These are phyloP conservation scores for Luvunga scandens DNA, from an alignment of 345 rosid species.

Conservation along the genomic window DNA sequence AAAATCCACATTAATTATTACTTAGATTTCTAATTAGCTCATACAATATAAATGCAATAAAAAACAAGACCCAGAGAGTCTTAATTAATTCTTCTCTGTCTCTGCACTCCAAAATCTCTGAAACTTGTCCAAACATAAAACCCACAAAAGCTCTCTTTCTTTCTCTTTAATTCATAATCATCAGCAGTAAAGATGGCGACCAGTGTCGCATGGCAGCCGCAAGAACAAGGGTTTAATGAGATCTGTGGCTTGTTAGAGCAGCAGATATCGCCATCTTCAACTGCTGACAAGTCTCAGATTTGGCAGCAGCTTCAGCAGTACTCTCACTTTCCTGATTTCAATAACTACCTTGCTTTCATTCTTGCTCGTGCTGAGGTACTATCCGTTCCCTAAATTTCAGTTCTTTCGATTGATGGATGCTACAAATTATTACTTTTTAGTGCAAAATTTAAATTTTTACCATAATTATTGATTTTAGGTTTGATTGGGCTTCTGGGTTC, in stretches of 20 bases:
- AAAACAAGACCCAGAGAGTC: background rate
- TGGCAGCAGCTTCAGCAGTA: slow-evolving; percentile 92
- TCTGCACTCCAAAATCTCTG: slow-evolving; percentile 16
- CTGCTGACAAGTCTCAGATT: slow-evolving; percentile 86
- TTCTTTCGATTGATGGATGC: background rate
- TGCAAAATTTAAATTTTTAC: background rate
- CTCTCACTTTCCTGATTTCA: slow-evolving; percentile 93
- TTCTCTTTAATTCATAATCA: background rate
- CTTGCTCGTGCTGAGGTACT: slow-evolving; percentile 84
- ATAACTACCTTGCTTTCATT: slow-evolving; percentile 89
- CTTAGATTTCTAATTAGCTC: background rate
- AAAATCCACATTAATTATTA: background rate
- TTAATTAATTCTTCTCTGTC: background rate
- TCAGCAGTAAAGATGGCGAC: slow-evolving; percentile 39
- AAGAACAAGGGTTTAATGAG: slow-evolving; percentile 78
- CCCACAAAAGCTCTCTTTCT: background rate
- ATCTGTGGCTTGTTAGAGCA: slow-evolving; percentile 81
- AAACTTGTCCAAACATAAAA: slow-evolving; percentile 5
- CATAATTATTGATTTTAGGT: background rate
- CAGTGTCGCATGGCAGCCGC: slow-evolving; percentile 72
- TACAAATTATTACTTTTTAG: background rate
- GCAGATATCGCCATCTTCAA: slow-evolving; percentile 84
- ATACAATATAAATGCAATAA: too few relatives aligned
- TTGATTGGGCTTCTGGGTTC: slow-evolving; percentile 8
- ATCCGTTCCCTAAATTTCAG: background rate